Percentiles rank a stretch among this genome's conserved stretches.
Evolutionary conservation across 495 filamentous ascomycete species (phyloP).

Genomic region (Bombardia bombarda): DNA sequence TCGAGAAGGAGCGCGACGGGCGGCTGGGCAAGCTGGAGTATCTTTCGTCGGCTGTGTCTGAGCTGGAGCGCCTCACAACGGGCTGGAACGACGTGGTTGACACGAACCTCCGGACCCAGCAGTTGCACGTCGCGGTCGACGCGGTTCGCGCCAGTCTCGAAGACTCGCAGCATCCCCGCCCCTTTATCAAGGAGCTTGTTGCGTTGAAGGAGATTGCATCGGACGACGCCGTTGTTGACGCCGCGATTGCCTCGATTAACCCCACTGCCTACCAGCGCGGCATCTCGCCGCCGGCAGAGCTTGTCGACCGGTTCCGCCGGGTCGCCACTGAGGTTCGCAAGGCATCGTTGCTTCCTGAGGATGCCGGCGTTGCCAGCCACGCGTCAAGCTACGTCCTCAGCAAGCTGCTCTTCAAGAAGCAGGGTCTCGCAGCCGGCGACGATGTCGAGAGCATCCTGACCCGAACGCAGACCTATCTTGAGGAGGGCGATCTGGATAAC

Average conservation of each 20-base stretch:
- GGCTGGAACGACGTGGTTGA: constrained; percentile 85
- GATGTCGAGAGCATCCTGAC: constrained; percentile 93
- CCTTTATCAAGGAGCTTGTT: constrained; percentile 84
- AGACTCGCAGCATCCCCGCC: constrained; percentile 61
- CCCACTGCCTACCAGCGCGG: constrained; percentile 89
- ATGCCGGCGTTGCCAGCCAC: constrained; percentile 90
- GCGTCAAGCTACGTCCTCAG: constrained; percentile 80
- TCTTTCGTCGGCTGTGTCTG: constrained; percentile 62
- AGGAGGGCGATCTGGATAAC: constrained; percentile 84
- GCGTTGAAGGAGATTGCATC: constrained; percentile 86
- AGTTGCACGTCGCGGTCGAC: constrained; percentile 90
- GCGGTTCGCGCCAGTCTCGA: constrained; percentile 78
- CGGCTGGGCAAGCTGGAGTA: constrained; percentile 79
- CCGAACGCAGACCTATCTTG: constrained; percentile 76
- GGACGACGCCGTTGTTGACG: constrained; percentile 75
- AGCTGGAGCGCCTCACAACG: constrained; percentile 76
- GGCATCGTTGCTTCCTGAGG: constrained; percentile 80
- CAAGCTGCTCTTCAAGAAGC: constrained; percentile 90
- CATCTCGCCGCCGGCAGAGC: constrained; percentile 69
- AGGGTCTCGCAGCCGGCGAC: constrained; percentile 74
- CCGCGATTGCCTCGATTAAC: constrained; percentile 90
- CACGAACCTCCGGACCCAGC: constrained; percentile 83
- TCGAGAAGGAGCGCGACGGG: constrained; percentile 82
- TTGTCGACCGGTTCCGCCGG: constrained; percentile 91
- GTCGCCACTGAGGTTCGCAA: constrained; percentile 93